Evolutionary conservation across 2,329 filamentous ascomycete genomes (phyloP), one percentile per base, ranked within the genome.

Genomic region (Fusarium brachygibbosum): DNA sequence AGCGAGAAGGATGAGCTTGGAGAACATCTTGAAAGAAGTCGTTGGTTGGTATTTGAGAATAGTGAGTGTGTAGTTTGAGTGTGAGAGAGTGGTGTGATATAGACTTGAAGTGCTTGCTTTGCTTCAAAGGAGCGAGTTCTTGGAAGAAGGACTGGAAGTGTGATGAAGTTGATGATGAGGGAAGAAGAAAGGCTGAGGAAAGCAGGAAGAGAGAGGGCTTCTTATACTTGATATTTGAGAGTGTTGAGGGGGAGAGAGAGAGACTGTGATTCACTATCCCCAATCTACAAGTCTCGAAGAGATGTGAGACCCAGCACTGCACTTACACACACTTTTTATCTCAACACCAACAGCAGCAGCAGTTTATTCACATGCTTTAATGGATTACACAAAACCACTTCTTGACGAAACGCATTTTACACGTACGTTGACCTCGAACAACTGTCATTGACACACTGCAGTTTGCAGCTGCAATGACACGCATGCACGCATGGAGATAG

Each of bases 11-110:
- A 69, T 54, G 58, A 68, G 55, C 57, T 68, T 58, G 58, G 61
- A 50, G 46, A 71, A 35, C 74, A 76, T 76, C 8, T 37, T 75
- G 73, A 49, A 9, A 40, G 23, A 51, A 25, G 42, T 44, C 35
- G 21, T 42, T 16, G 29, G 29, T 29, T 29, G 29, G 11, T 6
- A 29, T 49, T 46, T 49, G 37, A 19, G 23, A 29, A 25, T 29
- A 34, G 45, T 54, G 45, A 34, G 19, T 34, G 44, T 11, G 34
- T 37, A 14, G 23, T 25, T 25, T 37, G 10, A 12, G 17, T 34
- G 31, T 21, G 44, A 11, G 48, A 34, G 45, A 21, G 41, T 17
- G 50, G 38, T 41, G 8, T 10, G 19, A 49, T 29, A 37, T 29
- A 52, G 49, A 32, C 28, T 17, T 14, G 10, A 28, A 35, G 6